A percentile compares a stretch with the other conserved stretches of the same genome.
Evolutionary conservation across 345 rosid species (phyloP).

Genomic region (Mercurialis annua): DNA sequence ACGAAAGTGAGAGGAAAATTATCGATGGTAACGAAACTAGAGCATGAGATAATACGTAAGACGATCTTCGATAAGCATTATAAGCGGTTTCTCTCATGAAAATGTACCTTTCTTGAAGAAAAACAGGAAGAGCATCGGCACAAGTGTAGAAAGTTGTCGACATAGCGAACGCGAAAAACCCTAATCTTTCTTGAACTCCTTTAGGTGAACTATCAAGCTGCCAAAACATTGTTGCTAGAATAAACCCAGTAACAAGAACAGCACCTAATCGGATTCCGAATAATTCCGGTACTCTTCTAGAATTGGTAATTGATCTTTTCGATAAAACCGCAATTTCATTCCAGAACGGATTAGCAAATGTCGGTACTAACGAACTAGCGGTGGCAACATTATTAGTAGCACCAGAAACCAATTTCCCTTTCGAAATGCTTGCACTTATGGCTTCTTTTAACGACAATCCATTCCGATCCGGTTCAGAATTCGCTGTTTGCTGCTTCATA

Average conservation of each 20-base stretch:
- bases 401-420: slow-evolving; percentile 84
- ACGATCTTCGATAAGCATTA: slow-evolving; percentile 81
- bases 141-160: slow-evolving; percentile 97
- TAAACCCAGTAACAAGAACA: slow-evolving; percentile 81
- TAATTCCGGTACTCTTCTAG: slow-evolving; percentile 70
- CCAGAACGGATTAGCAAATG: slow-evolving; percentile 84
- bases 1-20: slow-evolving; percentile 61
- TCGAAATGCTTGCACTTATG: slow-evolving; percentile 76
- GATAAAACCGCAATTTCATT: slow-evolving; percentile 72
- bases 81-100: slow-evolving; percentile 96
- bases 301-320: slow-evolving; percentile 57
- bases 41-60: slow-evolving; percentile 83
- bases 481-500: slow-evolving; percentile 48
- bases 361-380: slow-evolving; percentile 61
- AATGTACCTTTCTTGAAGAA: slow-evolving; percentile 90
- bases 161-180: slow-evolving; percentile 96
- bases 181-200: slow-evolving; percentile 82
- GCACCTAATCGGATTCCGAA: slow-evolving; percentile 76
- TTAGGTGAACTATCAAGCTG: slow-evolving; percentile 77
- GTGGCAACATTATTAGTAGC: slow-evolving; percentile 34
- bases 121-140: slow-evolving; percentile 88
- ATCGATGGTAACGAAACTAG: slow-evolving; percentile 53
- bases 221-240: slow-evolving; percentile 89
- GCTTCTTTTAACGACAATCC: slow-evolving; percentile 83
- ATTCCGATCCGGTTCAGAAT: slow-evolving; percentile 29